Percentiles rank a stretch among this genome's conserved stretches.
Conservation (phyloP, 257 asterid genomes). For the Solanum tacnaense region DNA sequence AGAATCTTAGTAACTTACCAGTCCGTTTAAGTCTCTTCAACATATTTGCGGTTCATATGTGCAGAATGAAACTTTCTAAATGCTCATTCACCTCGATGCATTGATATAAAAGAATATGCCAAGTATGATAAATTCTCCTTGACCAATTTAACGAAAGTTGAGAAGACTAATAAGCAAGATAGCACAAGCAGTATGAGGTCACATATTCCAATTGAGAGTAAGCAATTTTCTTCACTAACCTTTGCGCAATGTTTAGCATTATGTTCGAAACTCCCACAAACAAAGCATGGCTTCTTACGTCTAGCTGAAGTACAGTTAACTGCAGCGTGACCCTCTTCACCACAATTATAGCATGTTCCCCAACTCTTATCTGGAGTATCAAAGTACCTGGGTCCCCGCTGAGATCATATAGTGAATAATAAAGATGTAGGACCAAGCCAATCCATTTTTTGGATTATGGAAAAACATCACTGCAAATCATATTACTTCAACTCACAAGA, state of each 20-base stretch:
- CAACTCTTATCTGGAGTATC: conserved; percentile 88
- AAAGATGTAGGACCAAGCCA: conserved; percentile 13
- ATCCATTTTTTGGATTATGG: conserved; percentile 13
- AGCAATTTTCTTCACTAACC: conserved; percentile 30
- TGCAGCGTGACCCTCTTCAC: conserved; percentile 83
- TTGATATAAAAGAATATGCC: not conserved
- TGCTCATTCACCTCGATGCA: not conserved
- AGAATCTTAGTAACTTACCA: not conserved
- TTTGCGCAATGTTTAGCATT: conserved; percentile 65
- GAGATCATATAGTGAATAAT: conserved; percentile 30
- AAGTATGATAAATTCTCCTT: not conserved
- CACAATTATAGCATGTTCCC: conserved; percentile 96
- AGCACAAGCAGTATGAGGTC: not conserved
- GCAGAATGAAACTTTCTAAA: not conserved
- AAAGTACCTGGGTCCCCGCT: conserved; percentile 99
- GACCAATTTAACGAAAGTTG: not conserved
- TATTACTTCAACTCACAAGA: conserved; percentile 77
- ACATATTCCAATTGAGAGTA: not conserved
- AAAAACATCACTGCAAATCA: conserved; percentile 19
- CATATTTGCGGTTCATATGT: not conserved
- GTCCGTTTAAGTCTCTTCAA: not conserved
- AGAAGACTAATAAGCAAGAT: not conserved
- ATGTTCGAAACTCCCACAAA: conserved; percentile 91
- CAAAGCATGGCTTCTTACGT: conserved; percentile 92
- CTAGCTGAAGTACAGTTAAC: conserved; percentile 71